These are phyloP conservation scores for Jatropha podagrica DNA, from an alignment of 441 rosid genomes.

Conservation along the genomic window DNA sequence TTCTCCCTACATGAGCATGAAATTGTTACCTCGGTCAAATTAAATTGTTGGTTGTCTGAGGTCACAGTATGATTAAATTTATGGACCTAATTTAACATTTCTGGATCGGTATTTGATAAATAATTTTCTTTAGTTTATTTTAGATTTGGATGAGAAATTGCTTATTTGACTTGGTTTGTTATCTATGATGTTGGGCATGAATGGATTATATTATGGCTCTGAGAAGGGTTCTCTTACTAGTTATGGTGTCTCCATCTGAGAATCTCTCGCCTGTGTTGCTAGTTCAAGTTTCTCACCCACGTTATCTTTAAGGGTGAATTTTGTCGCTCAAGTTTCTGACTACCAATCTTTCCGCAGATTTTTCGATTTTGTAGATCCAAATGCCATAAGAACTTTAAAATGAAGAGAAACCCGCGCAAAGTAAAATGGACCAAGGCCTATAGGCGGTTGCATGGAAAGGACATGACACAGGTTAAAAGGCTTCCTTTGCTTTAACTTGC, in stretches of 20 bases:
- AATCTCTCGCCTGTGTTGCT: background rate
- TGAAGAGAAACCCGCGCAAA: constrained; percentile 97
- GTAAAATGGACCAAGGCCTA: constrained; percentile 96
- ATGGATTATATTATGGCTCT: background rate
- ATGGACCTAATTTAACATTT: too few relatives aligned
- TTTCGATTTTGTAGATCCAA: constrained; percentile 92
- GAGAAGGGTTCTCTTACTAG: background rate
- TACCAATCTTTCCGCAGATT: constrained; percentile 42
- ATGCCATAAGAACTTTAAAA: constrained; percentile 94
- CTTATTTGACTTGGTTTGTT: background rate
- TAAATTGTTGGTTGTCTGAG: background rate
- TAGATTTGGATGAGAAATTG: background rate
- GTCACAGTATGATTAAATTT: background rate
- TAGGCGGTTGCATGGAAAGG: constrained; percentile 81
- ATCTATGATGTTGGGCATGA: background rate
- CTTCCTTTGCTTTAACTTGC: background rate
- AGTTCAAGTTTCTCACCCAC: background rate
- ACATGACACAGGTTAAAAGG: constrained; percentile 77
- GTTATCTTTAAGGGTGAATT: background rate
- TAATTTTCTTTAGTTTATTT: background rate
- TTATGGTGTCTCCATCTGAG: background rate
- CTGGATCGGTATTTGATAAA: too few relatives aligned
- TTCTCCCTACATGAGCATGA: background rate
- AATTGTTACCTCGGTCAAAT: background rate
- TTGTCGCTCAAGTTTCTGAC: constrained; percentile 10